Conservation (phyloP, 2,329 filamentous ascomycete species). For the Penicillium verrucosum region DNA sequence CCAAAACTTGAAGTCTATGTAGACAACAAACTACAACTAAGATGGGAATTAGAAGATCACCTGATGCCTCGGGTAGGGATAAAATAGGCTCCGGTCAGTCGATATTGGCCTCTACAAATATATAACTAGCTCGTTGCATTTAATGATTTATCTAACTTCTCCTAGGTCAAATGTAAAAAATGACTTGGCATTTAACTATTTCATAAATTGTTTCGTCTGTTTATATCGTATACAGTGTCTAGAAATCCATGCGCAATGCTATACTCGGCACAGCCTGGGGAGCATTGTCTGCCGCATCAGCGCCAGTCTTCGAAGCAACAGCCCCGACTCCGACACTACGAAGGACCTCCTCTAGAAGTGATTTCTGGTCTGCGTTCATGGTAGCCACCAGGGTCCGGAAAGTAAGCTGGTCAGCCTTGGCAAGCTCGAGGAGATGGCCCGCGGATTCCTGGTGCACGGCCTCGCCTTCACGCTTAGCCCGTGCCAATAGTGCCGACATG, state of each 20-base stretch:
- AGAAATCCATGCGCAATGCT: constrained; percentile 94
- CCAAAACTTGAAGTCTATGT: too few species aligned
- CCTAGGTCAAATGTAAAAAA: not conserved
- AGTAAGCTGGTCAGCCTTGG: constrained; percentile 65
- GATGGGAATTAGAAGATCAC: constrained; percentile 4
- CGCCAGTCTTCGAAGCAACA: constrained; percentile 35
- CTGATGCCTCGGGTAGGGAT: constrained; percentile 13
- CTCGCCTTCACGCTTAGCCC: constrained; percentile 63
- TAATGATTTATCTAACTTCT: too few species aligned
- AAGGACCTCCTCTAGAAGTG: constrained; percentile 78
- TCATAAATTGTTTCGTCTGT: not conserved
- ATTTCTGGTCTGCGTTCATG: constrained; percentile 67
- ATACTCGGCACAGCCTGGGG: constrained; percentile 68
- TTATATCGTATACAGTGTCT: constrained; percentile 5
- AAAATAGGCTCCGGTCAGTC: constrained; percentile 12
- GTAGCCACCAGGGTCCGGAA: constrained; percentile 73
- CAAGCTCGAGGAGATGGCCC: constrained; percentile 73
- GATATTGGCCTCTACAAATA: too few species aligned
- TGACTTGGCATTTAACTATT: not conserved
- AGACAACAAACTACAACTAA: too few species aligned
- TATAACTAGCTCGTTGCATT: too few species aligned
- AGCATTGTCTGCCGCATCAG: constrained; percentile 51
- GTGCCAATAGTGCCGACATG: constrained; percentile 70
- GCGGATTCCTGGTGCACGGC: constrained; percentile 69
- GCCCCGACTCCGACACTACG: constrained; percentile 54